Evolutionary conservation across 768 basidiomycete genomes (phyloP).

Genomic region (Exidia glandulosa): DNA sequence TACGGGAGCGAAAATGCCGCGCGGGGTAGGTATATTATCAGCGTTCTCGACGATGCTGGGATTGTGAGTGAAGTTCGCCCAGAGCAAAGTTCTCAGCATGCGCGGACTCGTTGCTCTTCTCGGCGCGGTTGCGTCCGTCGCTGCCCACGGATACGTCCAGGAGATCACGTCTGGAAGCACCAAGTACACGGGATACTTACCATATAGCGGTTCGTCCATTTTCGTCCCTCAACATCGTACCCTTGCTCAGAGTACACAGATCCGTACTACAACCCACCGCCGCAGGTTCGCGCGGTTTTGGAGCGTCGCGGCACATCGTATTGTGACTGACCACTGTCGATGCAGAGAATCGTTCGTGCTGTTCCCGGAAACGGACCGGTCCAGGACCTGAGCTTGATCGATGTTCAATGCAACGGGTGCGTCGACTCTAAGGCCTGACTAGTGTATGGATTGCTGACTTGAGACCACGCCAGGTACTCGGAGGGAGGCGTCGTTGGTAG

Average conservation of each 20-base stretch:
- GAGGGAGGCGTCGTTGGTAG: conserved; percentile 21
- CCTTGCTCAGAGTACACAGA: conserved; percentile 9
- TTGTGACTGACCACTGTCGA: too few species aligned
- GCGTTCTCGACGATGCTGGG: too few species aligned
- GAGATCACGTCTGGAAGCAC: conserved; percentile 24
- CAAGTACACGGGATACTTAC: conserved; percentile 28
- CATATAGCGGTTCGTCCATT: conserved; percentile 14
- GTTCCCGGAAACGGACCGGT: conserved; percentile 34
- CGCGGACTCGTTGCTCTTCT: neutral
- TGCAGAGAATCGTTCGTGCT: conserved; percentile 31
- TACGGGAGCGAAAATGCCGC: too few species aligned
- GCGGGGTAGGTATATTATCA: too few species aligned
- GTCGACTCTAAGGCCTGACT: neutral
- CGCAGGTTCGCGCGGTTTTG: too few species aligned
- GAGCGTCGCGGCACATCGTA: too few species aligned
- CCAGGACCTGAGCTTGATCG: conserved; percentile 26
- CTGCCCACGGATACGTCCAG: conserved; percentile 31
- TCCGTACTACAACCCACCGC: conserved; percentile 26
- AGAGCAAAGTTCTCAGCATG: too few species aligned
- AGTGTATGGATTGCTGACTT: too few species aligned
- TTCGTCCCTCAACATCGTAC: neutral
- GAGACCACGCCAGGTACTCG: conserved; percentile 3
- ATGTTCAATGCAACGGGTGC: conserved; percentile 23
- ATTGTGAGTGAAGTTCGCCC: too few species aligned
- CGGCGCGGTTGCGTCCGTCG: conserved; percentile 10